phyloP scores from a whole-genome alignment of 257 asterid genomes.

The Plantago major region DNA sequence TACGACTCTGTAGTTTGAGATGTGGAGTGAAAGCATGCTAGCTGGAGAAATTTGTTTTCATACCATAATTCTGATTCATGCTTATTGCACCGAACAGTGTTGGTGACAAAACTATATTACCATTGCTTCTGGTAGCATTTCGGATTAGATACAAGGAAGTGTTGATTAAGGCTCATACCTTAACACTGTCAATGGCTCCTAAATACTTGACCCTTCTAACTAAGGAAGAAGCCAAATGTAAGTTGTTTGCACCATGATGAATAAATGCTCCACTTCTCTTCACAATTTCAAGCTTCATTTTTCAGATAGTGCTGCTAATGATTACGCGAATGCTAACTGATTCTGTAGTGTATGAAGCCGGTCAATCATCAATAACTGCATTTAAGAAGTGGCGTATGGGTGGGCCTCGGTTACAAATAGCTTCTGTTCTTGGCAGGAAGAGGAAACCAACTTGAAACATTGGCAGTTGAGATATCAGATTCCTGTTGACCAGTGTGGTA shows the following conservation, averaged over 20 bases:
- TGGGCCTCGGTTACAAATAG: constrained; percentile 76
- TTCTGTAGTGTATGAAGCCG: constrained; percentile 75
- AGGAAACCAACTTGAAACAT: constrained; percentile 44
- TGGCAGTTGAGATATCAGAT: too few relatives aligned
- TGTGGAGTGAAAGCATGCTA: too few relatives aligned
- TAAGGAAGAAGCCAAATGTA: constrained; percentile 78
- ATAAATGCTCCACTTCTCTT: neutral
- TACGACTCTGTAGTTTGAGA: too few relatives aligned
- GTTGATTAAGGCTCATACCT: constrained; percentile 71
- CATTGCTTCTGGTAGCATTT: constrained; percentile 88
- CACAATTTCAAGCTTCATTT: neutral
- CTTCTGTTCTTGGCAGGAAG: constrained; percentile 77
- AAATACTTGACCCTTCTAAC: constrained; percentile 69
- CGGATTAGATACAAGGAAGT: constrained; percentile 84
- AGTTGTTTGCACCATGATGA: constrained; percentile 25
- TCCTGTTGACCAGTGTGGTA: too few relatives aligned
- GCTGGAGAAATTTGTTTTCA: too few relatives aligned
- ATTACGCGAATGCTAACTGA: constrained; percentile 12
- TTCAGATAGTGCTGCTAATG: constrained; percentile 12
- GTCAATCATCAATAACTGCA: constrained; percentile 77
- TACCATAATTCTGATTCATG: neutral
- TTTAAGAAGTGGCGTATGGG: constrained; percentile 95
- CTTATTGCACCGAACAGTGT: constrained; percentile 35
- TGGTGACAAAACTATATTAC: constrained; percentile 87
- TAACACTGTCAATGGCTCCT: constrained; percentile 57